phyloP scores from a whole-genome alignment of 2,329 filamentous ascomycete species.

The Ophiostoma perfectum region DNA sequence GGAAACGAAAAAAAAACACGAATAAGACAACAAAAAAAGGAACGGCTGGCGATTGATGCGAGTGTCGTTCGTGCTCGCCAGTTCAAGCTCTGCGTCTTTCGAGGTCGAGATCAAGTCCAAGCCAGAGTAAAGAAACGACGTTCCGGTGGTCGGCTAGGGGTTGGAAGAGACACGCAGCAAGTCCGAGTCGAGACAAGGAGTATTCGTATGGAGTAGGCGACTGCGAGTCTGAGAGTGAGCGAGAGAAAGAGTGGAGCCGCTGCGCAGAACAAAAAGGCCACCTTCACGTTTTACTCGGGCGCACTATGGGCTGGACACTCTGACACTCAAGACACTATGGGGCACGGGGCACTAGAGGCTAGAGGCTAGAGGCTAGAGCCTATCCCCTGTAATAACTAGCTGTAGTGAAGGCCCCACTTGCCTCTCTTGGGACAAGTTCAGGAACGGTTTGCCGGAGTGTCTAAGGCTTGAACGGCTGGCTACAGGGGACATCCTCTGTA shows the following conservation, averaged over 20 bases:
- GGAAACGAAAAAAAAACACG: not conserved
- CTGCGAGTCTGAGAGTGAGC: not conserved
- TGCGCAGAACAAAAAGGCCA: conserved; percentile 13
- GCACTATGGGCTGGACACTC: too few relatives aligned
- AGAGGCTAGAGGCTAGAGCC: not conserved
- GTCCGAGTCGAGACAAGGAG: not conserved
- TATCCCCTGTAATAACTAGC: not conserved
- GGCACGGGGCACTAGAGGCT: not conserved
- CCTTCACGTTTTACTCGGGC: conserved; percentile 15
- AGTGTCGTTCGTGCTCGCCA: not conserved
- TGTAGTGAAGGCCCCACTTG: conserved; percentile 14
- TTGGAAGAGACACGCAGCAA: conserved; percentile 11
- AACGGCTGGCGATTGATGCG: not conserved
- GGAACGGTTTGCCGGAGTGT: conserved; percentile 17
- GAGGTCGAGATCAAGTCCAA: not conserved
- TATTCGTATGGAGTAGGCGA: too few relatives aligned
- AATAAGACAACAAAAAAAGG: not conserved
- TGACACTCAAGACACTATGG: not conserved
- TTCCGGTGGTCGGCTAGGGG: conserved; percentile 10
- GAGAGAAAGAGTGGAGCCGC: not conserved
- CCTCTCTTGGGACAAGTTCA: conserved; percentile 20
- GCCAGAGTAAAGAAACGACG: conserved; percentile 2
- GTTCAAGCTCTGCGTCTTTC: not conserved
- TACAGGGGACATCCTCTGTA: not conserved
- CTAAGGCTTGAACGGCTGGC: too few relatives aligned